Base-by-base conservation (phyloP, 1,139 yeast species). In the Magnusiomyces fungicola region DNA sequence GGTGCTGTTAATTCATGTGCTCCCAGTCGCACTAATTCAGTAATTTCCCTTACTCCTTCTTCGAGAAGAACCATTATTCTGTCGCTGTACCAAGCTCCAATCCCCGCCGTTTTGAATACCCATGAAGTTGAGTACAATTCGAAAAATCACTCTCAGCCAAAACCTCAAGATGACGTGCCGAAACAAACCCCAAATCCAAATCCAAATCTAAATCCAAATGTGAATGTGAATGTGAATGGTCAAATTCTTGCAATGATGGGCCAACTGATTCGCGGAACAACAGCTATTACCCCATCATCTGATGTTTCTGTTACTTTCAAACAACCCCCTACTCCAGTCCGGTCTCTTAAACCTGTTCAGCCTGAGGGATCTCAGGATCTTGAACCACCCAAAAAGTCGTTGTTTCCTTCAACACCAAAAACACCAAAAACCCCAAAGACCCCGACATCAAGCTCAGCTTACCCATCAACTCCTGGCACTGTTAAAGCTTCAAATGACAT, bases 31-130 rank as follows among this genome's bases (percentile, higher is more conserved):
- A 39, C 43, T 23, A 43, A 30, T 42, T 37, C 40, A 32, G 36
- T 21, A 33, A 50, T 33, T 27, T 37, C 14, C 25, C 49, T 51
- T 18, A 50, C 55, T 2, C 38, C 38, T 16, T 57, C 55, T 18
- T 46, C 47, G 14, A 55, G 68, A n/a, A 56, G 68, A 10, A 53
- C 55, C 23, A 61, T 62, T 12, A 53, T 65, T 23, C 56, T 65
- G 16, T 58, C 62, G 12, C 55, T 61, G 29, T 65, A 65, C 47
- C 54, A 58, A 38, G 63, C 58, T 29, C 64, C 64, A 3, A 56
- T 61, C 24, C 55, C 56, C 30, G 67, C 68, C 1, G 58, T 58
- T 6, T 50, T 58, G n/a, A 49, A 50, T 34, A 50, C 49, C 45
- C 45, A 51, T 21, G 57, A 58, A 5, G 49, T 50, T 14, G 45